Evolutionary conservation across 768 basidiomycete genomes (phyloP).

Genomic region (Rubroboletus pulcherrimus): DNA sequence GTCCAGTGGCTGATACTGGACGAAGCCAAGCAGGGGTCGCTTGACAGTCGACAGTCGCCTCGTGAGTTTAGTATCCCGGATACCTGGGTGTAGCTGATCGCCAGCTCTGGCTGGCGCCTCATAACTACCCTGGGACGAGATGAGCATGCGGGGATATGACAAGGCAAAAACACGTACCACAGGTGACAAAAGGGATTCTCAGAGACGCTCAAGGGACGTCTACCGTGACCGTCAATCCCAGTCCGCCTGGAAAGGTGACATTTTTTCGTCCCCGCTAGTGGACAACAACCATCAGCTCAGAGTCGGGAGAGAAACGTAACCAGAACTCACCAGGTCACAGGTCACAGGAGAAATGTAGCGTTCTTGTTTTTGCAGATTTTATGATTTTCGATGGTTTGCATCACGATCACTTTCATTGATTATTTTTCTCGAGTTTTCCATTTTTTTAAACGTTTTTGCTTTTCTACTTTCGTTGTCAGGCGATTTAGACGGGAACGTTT

Average conservation of each 20-base stretch:
- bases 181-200: background rate
- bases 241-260: background rate
- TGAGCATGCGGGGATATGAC: background rate
- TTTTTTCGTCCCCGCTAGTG: background rate
- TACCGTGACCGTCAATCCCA: background rate
- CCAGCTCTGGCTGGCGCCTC: conserved; percentile 15
- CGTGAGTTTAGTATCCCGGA: background rate
- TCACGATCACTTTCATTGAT: background rate
- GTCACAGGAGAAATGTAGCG: background rate
- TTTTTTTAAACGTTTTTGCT: background rate
- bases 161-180: background rate
- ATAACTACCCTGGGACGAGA: background rate
- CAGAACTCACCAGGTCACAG: background rate
- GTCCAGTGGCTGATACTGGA: too few relatives aligned
- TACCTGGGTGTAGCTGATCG: conserved; percentile 1
- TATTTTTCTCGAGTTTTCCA: background rate
- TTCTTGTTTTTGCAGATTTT: background rate
- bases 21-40: background rate
- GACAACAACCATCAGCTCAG: background rate
- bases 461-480: background rate
- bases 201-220: background rate
- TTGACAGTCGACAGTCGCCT: background rate
- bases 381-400: background rate
- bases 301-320: background rate
- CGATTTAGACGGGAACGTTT: background rate